These are phyloP conservation scores for Penicillium sp. DNA, from an alignment of 2,329 filamentous ascomycete genomes.

Conservation along the genomic window DNA sequence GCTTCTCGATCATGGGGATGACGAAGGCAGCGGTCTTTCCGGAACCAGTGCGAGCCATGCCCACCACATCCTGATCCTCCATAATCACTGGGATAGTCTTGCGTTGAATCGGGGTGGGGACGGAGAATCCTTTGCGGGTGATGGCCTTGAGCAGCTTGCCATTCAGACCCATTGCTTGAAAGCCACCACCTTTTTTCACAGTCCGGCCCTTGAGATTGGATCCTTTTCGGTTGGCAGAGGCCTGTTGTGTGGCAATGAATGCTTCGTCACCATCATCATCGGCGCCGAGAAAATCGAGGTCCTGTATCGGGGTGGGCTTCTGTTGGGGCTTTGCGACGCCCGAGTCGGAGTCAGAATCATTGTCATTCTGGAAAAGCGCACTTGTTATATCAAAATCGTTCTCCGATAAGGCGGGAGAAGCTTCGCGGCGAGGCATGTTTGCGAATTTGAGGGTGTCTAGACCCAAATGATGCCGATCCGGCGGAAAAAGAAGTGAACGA, in stretches of 20 bases:
- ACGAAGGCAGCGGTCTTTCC: slow-evolving; percentile 98
- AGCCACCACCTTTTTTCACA: slow-evolving; percentile 93
- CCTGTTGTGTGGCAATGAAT: slow-evolving; percentile 87
- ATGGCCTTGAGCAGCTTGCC: slow-evolving; percentile 85
- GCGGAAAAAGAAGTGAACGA: slow-evolving; percentile 11
- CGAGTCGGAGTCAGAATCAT: slow-evolving; percentile 46
- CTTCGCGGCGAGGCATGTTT: slow-evolving; percentile 69
- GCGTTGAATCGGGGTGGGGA: slow-evolving; percentile 95
- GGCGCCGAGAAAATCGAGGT: slow-evolving; percentile 60
- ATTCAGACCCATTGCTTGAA: slow-evolving; percentile 91
- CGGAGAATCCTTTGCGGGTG: slow-evolving; percentile 87
- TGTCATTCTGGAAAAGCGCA: slow-evolving; percentile 67
- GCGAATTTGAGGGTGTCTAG: slow-evolving; percentile 2
- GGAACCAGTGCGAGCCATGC: slow-evolving; percentile 97
- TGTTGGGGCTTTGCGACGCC: slow-evolving; percentile 13
- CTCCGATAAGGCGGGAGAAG: slow-evolving; percentile 83
- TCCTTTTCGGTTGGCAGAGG: slow-evolving; percentile 82
- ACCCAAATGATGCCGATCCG: slow-evolving; percentile 9
- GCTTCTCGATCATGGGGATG: slow-evolving; percentile 94
- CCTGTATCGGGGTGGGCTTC: slow-evolving; percentile 33
- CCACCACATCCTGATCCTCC: slow-evolving; percentile 92
- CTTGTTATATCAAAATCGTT: slow-evolving; percentile 87
- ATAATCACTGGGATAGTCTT: slow-evolving; percentile 93
- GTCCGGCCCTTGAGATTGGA: slow-evolving; percentile 79
- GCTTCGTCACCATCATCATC: slow-evolving; percentile 72